Conservation (phyloP, 192 early-diverging fungal species). For the Dissophora ornata region DNA sequence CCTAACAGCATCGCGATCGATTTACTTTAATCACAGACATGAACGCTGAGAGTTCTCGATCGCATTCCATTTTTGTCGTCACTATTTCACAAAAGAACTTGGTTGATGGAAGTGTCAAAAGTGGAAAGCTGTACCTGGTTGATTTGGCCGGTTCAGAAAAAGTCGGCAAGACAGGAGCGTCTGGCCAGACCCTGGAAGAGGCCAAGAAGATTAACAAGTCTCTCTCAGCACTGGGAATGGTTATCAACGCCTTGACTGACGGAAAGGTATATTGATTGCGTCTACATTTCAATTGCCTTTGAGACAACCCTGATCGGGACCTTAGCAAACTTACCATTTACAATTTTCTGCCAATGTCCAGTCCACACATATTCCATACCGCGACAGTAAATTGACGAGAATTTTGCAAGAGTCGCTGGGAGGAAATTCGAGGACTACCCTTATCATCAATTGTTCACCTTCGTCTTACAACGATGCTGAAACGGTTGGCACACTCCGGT, state of each 20-base stretch:
- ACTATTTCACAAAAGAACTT: constrained; percentile 97
- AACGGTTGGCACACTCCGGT: constrained; percentile 92
- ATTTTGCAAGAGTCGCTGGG: constrained; percentile 99
- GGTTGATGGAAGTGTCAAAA: constrained; percentile 86
- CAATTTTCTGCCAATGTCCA: constrained; percentile 34
- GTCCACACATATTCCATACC: constrained; percentile 97
- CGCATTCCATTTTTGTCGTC: constrained; percentile 98
- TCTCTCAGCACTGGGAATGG: constrained; percentile 97
- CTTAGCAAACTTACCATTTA: neutral
- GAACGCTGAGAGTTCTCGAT: constrained; percentile 98
- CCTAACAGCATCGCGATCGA: too few relatives aligned
- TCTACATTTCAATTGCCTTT: neutral
- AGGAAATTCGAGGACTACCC: constrained; percentile 98
- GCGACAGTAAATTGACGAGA: constrained; percentile 98
- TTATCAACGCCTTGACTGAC: constrained; percentile 98
- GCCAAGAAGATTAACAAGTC: constrained; percentile 99
- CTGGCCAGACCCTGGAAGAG: constrained; percentile 98
- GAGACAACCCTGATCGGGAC: too few relatives aligned
- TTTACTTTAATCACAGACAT: constrained; percentile 71
- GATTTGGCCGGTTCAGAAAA: constrained; percentile 99
- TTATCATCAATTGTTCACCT: constrained; percentile 99
- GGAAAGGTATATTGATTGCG: constrained; percentile 77
- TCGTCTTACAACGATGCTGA: constrained; percentile 97
- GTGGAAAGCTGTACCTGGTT: constrained; percentile 93
- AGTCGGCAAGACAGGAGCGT: constrained; percentile 96